Evolutionary conservation across 768 basidiomycete species (phyloP).

Genomic region (Tephrocybe sp.): DNA sequence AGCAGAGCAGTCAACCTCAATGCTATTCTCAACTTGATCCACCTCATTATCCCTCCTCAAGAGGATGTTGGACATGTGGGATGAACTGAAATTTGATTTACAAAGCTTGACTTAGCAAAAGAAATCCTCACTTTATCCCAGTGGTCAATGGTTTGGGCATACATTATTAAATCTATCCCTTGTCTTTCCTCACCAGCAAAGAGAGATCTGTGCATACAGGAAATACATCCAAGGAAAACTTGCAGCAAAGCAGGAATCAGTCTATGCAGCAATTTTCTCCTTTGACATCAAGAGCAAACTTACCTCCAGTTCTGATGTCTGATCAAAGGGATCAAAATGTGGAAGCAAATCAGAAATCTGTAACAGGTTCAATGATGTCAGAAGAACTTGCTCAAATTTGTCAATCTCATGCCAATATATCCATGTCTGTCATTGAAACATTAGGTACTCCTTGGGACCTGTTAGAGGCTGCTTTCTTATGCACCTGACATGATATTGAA

Average conservation of each 20-base stretch:
- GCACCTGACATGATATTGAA: too few relatives aligned
- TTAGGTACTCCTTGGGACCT: too few relatives aligned
- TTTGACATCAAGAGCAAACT: constrained; percentile 13
- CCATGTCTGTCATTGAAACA: too few relatives aligned
- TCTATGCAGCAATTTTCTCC: constrained; percentile 11
- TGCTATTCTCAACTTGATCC: not conserved
- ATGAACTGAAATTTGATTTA: constrained; percentile 11
- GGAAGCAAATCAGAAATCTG: not conserved
- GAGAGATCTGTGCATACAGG: constrained; percentile 9
- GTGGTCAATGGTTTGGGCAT: too few relatives aligned
- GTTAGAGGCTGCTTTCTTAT: too few relatives aligned
- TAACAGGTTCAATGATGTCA: not conserved
- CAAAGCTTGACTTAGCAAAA: not conserved
- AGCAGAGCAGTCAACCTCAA: not conserved
- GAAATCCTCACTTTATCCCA: too few relatives aligned
- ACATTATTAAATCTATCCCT: too few relatives aligned
- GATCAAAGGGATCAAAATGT: too few relatives aligned
- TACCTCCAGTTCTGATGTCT: too few relatives aligned
- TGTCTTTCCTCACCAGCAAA: too few relatives aligned
- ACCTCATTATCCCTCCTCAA: constrained; percentile 14
- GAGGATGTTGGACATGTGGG: constrained; percentile 14
- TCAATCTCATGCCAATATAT: not conserved
- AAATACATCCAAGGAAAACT: constrained; percentile 12
- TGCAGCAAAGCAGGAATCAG: constrained; percentile 5
- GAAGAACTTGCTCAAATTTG: not conserved